Conservation (phyloP, 495 filamentous ascomycete species). For the Penicillium odoratum region DNA sequence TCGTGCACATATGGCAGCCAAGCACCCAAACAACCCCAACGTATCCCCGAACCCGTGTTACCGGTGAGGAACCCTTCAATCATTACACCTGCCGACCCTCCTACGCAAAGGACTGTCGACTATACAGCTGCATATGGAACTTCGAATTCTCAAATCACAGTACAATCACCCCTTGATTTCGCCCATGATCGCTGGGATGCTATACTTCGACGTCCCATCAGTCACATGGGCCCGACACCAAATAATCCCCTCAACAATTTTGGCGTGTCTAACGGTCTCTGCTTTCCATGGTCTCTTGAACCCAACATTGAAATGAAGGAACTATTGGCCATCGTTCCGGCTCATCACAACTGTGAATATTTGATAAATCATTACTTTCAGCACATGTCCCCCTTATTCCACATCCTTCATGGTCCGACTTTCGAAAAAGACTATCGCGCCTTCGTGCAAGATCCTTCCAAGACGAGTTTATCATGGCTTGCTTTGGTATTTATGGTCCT, state of each 20-base stretch:
- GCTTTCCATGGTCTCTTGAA: slow-evolving; percentile 7
- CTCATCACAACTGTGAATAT: slow-evolving; percentile 18
- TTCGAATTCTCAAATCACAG: too few relatives aligned
- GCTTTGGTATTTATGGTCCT: slow-evolving; percentile 21
- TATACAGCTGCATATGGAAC: too few relatives aligned
- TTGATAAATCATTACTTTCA: slow-evolving; percentile 20
- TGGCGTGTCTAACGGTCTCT: background rate
- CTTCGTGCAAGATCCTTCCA: slow-evolving; percentile 9
- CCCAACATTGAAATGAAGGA: slow-evolving; percentile 7
- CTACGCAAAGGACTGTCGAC: background rate
- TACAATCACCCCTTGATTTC: too few relatives aligned
- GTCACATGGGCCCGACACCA: too few relatives aligned
- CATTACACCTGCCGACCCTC: background rate
- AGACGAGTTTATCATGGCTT: slow-evolving; percentile 18
- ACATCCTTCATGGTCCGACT: slow-evolving; percentile 27
- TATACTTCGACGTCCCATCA: too few relatives aligned
- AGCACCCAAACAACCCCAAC: background rate
- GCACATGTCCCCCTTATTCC: slow-evolving; percentile 17
- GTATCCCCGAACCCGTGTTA: too few relatives aligned
- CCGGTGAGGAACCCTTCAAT: too few relatives aligned
- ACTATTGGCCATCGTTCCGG: slow-evolving; percentile 14
- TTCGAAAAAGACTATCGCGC: slow-evolving; percentile 22
- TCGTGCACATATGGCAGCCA: slow-evolving; percentile 4
- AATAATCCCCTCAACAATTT: too few relatives aligned
- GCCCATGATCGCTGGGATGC: too few relatives aligned